phyloP scores from a whole-genome alignment of 202 grass and related monocot species.

The Carex arenaria region DNA sequence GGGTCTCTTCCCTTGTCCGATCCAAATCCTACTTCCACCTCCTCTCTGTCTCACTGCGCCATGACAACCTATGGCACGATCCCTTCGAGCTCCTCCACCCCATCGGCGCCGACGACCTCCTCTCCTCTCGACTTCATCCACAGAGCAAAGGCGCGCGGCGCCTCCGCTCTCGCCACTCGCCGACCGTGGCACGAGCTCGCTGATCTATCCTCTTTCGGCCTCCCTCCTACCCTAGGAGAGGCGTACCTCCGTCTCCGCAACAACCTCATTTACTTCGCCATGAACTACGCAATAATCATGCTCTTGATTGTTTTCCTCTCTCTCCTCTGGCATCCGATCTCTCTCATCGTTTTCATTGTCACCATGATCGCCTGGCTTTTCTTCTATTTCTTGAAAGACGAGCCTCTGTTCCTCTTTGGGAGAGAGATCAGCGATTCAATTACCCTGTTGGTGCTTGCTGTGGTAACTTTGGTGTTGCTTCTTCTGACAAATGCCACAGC shows the following conservation, averaged over 20 bases:
- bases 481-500: constrained; percentile 62
- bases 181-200: constrained; percentile 77
- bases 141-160: constrained; percentile 78
- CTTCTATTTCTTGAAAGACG: constrained; percentile 92
- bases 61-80: constrained; percentile 94
- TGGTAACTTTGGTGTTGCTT: constrained; percentile 56
- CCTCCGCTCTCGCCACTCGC: constrained; percentile 65
- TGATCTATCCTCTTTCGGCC: constrained; percentile 38
- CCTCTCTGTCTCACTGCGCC: background rate
- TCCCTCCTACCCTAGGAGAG: constrained; percentile 63
- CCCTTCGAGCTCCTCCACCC: constrained; percentile 49
- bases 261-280: constrained; percentile 74
- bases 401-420: constrained; percentile 59
- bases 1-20: background rate
- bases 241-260: constrained; percentile 79
- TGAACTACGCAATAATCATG: constrained; percentile 97
- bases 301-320: constrained; percentile 82
- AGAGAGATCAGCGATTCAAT: constrained; percentile 47
- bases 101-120: constrained; percentile 9
- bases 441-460: constrained; percentile 42
- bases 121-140: constrained; percentile 77
- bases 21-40: constrained; percentile 17
- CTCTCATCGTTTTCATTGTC: constrained; percentile 80
- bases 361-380: constrained; percentile 63
- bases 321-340: constrained; percentile 81